Conservation (phyloP, 2,329 filamentous ascomycete species). For the Didymella lethalis region DNA sequence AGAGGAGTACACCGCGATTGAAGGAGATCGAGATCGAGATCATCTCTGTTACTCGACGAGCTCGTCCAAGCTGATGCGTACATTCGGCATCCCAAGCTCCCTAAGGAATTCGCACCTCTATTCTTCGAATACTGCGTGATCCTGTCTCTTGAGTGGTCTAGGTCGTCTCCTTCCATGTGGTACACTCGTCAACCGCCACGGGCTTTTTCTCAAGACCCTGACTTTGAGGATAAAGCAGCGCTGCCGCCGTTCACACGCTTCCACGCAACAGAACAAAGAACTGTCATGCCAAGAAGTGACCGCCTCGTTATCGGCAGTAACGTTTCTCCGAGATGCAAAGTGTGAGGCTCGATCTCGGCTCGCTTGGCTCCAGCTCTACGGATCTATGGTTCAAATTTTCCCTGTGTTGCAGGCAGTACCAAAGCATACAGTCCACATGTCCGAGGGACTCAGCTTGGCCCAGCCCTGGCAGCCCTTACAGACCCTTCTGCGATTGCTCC, state of each 20-base stretch:
- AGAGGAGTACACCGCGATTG: neutral
- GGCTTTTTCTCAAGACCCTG: slow-evolving; percentile 2
- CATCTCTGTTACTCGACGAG: neutral
- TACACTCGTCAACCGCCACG: neutral
- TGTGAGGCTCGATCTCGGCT: neutral
- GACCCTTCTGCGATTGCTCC: neutral
- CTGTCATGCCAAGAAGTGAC: neutral
- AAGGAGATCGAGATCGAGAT: neutral
- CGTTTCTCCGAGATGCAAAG: neutral
- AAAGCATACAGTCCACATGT: neutral
- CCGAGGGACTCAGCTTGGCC: neutral
- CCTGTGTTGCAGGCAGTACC: neutral
- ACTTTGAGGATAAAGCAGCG: slow-evolving; percentile 3
- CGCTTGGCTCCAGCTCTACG: neutral
- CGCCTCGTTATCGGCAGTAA: neutral
- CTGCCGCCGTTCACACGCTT: neutral
- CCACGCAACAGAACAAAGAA: slow-evolving; percentile 13
- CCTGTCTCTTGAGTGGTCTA: neutral
- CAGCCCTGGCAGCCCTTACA: neutral
- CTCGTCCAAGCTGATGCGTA: neutral
- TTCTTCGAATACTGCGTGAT: neutral
- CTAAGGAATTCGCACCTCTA: neutral
- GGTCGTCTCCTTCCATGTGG: neutral
- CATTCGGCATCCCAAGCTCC: neutral
- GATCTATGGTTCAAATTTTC: neutral